A percentile compares a stretch with the other conserved stretches of the same genome.
Conservation (phyloP, 352 stramenopile species). For the Globisporangium sylvaticum region DNA sequence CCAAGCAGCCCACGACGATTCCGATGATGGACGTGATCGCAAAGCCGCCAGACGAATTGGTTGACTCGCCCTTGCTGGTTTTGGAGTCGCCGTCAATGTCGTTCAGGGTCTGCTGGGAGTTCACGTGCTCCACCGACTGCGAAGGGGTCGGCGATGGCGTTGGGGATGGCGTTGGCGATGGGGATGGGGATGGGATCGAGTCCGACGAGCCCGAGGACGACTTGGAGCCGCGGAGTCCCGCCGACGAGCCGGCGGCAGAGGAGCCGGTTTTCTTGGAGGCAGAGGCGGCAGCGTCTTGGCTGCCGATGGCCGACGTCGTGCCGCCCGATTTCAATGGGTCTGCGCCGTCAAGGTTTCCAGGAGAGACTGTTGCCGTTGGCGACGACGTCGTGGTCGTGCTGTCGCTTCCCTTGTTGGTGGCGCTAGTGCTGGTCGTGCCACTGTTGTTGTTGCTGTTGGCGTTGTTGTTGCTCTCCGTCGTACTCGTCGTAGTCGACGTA, state of each 20-base stretch:
- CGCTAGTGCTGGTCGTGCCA: not conserved
- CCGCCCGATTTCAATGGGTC: not conserved
- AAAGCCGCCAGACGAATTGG: constrained; percentile 11
- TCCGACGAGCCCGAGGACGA: constrained; percentile 10
- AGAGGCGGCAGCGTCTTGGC: constrained; percentile 1
- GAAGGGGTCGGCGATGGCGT: constrained; percentile 5
- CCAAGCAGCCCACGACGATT: constrained; percentile 69
- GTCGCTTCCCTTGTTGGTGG: not conserved
- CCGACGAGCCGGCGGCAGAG: not conserved
- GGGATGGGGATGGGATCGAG: constrained; percentile 1
- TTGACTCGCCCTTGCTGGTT: constrained; percentile 5
- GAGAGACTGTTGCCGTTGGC: constrained; percentile 6
- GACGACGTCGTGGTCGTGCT: constrained; percentile 2
- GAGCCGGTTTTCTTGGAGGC: not conserved
- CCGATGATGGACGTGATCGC: constrained; percentile 39
- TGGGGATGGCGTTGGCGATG: not conserved
- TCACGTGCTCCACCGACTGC: constrained; percentile 12
- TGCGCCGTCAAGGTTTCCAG: constrained; percentile 11
- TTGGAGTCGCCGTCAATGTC: constrained; percentile 30
- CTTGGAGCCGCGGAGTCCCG: constrained; percentile 12
- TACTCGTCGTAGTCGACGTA: constrained; percentile 13
- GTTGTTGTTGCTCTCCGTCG: not conserved
- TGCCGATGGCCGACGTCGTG: constrained; percentile 10
- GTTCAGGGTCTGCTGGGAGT: constrained; percentile 28
- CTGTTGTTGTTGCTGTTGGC: constrained; percentile 5